A percentile compares a stretch with the other conserved stretches of the same genome.
Evolutionary conservation across 345 rosid species (phyloP).

Genomic region (Euphorbia pulcherrima): DNA sequence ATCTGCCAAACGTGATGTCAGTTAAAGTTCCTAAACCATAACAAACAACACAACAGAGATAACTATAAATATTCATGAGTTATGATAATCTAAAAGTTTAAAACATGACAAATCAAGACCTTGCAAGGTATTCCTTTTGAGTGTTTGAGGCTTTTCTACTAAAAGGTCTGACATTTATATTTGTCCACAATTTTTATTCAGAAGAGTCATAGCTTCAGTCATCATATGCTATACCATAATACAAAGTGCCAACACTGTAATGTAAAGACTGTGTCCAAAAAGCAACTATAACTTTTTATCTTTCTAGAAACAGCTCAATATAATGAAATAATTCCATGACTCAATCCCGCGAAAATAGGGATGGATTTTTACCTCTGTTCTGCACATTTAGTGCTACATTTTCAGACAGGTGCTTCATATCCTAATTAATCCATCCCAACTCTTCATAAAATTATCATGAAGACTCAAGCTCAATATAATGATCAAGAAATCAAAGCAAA

Average conservation of each 20-base stretch:
- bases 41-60: neutral
- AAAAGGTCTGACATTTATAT: neutral
- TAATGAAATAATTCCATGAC: neutral
- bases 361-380: neutral
- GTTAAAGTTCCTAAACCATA: constrained; percentile 3
- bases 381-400: neutral
- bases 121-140: neutral
- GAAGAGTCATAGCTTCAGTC: no score
- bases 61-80: neutral
- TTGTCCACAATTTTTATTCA: neutral
- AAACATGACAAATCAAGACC: neutral
- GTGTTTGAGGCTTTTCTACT: neutral
- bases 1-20: constrained; percentile 44
- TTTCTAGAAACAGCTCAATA: neutral
- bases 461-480: neutral
- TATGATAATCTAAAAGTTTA: neutral
- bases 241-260: neutral
- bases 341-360: neutral
- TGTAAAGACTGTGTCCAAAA: neutral
- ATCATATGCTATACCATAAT: no score
- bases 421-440: neutral
- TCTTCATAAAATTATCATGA: neutral
- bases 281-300: neutral
- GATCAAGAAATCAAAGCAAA: neutral
- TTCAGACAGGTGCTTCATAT: neutral